Conservation (phyloP, 2,329 filamentous ascomycete species). For the Fonsecaea erecta region DNA sequence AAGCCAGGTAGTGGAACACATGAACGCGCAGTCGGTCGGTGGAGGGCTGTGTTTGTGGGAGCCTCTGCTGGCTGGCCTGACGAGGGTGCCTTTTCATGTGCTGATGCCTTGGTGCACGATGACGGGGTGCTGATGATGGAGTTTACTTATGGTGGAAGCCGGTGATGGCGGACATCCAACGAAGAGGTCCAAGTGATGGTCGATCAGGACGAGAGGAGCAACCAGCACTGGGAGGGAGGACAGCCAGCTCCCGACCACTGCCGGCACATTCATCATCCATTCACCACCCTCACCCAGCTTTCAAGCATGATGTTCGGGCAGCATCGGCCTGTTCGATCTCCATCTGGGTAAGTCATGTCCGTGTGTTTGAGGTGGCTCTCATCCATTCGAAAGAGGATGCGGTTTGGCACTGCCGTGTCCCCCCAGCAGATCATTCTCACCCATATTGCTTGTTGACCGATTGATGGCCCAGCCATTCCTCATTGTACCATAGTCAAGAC, state of each 20-base stretch:
- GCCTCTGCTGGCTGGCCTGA: not conserved
- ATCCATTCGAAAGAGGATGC: not conserved
- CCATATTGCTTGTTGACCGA: not conserved
- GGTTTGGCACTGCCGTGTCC: not conserved
- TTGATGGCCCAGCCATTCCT: not conserved
- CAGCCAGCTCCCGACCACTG: not conserved
- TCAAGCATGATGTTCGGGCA: not conserved
- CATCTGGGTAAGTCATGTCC: not conserved
- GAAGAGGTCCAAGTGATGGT: not conserved
- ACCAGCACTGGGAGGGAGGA: not conserved
- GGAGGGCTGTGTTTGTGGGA: not conserved
- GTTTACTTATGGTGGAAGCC: not conserved
- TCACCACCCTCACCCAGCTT: not conserved
- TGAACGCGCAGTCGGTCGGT: not conserved
- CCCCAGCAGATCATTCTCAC: not conserved
- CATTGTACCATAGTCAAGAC: not conserved
- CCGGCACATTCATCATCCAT: not conserved
- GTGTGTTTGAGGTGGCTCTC: not conserved
- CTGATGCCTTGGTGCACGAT: not conserved
- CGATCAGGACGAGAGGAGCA: not conserved
- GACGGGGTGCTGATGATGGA: not conserved
- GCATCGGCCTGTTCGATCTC: not conserved
- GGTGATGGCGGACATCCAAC: not conserved
- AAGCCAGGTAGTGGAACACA: not conserved
- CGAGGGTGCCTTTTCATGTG: not conserved